Conservation (phyloP, 257 asterid genomes). For the Knoxia roxburghii region DNA sequence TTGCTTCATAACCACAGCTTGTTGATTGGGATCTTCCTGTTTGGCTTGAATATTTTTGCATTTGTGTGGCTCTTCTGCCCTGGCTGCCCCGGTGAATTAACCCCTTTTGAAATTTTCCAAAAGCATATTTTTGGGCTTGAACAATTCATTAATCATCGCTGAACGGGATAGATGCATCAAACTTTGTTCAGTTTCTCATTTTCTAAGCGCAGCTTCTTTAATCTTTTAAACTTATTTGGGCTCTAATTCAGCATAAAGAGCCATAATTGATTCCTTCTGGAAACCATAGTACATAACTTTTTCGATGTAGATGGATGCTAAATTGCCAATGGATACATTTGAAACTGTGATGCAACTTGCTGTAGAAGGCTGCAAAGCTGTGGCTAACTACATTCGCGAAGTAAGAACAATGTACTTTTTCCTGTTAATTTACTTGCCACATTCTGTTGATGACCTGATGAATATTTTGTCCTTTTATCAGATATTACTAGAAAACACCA, state of each 20-base stretch:
- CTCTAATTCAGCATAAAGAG: neutral
- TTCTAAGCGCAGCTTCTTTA: neutral
- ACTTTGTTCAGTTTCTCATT: neutral
- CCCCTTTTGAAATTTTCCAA: neutral
- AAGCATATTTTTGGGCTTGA: neutral
- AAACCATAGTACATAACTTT: neutral
- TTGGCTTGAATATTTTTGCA: too few relatives aligned
- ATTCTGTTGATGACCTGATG: neutral
- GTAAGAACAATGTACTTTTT: constrained; percentile 28
- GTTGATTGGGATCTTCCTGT: neutral
- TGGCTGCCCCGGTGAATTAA: too few relatives aligned
- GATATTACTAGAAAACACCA: constrained; percentile 69
- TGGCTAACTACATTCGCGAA: constrained; percentile 71
- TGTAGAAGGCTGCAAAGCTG: constrained; percentile 88
- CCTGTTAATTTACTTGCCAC: neutral
- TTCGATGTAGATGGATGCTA: constrained; percentile 74
- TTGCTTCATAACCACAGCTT: neutral
- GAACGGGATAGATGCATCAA: neutral
- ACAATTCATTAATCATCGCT: neutral
- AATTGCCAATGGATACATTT: constrained; percentile 71
- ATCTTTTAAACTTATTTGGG: neutral
- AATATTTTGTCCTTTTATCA: constrained; percentile 22
- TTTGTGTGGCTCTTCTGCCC: too few relatives aligned
- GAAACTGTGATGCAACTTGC: constrained; percentile 93
- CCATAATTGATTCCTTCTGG: neutral